A percentile compares a stretch with the other conserved stretches of the same genome.
phyloP scores from a whole-genome alignment of 2,329 filamentous ascomycete genomes.

The Acrocalymma vagum region DNA sequence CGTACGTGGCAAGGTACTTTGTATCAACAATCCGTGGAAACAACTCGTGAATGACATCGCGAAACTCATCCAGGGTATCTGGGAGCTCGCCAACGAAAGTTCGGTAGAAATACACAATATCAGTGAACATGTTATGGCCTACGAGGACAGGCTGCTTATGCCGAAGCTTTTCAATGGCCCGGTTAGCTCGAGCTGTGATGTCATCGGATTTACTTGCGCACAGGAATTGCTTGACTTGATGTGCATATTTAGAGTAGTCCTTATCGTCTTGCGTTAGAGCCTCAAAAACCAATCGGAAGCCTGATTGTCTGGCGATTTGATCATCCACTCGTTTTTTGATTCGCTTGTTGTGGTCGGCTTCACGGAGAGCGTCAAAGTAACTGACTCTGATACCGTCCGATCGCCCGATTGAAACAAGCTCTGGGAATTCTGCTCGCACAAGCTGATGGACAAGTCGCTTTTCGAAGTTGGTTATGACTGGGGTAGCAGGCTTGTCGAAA shows the following conservation, averaged over 20 bases:
- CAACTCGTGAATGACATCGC: constrained; percentile 57
- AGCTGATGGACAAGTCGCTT: constrained; percentile 72
- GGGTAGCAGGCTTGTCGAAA: constrained; percentile 16
- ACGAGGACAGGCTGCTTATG: constrained; percentile 62
- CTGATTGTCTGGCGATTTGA: constrained; percentile 54
- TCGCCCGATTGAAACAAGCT: constrained; percentile 52
- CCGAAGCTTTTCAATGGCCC: constrained; percentile 53
- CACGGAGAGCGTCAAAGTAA: constrained; percentile 51
- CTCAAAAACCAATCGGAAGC: constrained; percentile 61
- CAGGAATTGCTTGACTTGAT: too few relatives aligned
- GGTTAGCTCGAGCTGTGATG: constrained; percentile 48
- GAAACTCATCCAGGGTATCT: constrained; percentile 62
- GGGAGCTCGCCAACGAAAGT: constrained; percentile 69
- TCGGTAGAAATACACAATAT: constrained; percentile 70
- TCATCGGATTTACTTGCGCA: constrained; percentile 45
- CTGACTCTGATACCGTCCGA: constrained; percentile 54
- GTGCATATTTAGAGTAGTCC: background rate
- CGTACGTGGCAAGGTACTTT: constrained; percentile 69
- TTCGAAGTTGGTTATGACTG: constrained; percentile 60
- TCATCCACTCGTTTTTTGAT: constrained; percentile 50
- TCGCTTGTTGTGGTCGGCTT: constrained; percentile 49
- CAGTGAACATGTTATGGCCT: constrained; percentile 72
- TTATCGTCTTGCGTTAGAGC: constrained; percentile 51
- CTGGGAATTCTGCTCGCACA: constrained; percentile 68
- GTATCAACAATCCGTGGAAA: constrained; percentile 69